Base-by-base conservation (phyloP, 2,329 filamentous ascomycete genomes). In the Didymella sp. region DNA sequence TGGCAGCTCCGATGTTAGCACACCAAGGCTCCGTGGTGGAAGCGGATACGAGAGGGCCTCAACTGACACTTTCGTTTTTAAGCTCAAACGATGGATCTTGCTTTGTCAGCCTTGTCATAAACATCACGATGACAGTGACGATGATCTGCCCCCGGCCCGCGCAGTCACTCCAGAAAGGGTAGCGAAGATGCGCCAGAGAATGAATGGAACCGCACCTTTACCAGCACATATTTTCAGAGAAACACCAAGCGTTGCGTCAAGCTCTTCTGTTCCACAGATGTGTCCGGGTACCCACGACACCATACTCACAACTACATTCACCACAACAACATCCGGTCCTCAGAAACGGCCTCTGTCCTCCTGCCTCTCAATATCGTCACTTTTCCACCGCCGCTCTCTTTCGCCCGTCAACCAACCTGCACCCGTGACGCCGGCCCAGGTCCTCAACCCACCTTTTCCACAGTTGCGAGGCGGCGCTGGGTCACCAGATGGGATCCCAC, bases 401-500 rank as follows among this genome's bases (percentile, higher is more conserved):
- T 45, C 44, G 1, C 38, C 28, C 12, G 11, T 43, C 7, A 41
- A 28, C n/a, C 33, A 33, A 6, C 31, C 40, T 3, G 13, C 21
- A 27, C 31, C n/a, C 17, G n/a, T 41, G 0, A 4, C 17, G 17
- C n/a, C 19, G 19, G 11, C 13, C 3, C 27, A 50, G 3, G 7
- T 25, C 6, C 33, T 27, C 19, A 25, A 4, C n/a, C 45, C 49
- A 15, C 42, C 45, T 0, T 31, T 53, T 0, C 54, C 59, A 8
- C 30, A 47, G 22, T 58, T 71, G 1, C 49, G 68, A 52, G 69
- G 67, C 31, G 67, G 68, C n/a, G 63, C 57, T 1, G 56, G 46
- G 2, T 50, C 54, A 4, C 27, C 52, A 25, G 55, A 65, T 5
- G 49, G 41, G 0, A 33, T 72, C 2, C 69, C 68, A 4, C 35